Evolutionary conservation across 2,329 filamentous ascomycete genomes (phyloP).

Genomic region (Thelonectria blattea): DNA sequence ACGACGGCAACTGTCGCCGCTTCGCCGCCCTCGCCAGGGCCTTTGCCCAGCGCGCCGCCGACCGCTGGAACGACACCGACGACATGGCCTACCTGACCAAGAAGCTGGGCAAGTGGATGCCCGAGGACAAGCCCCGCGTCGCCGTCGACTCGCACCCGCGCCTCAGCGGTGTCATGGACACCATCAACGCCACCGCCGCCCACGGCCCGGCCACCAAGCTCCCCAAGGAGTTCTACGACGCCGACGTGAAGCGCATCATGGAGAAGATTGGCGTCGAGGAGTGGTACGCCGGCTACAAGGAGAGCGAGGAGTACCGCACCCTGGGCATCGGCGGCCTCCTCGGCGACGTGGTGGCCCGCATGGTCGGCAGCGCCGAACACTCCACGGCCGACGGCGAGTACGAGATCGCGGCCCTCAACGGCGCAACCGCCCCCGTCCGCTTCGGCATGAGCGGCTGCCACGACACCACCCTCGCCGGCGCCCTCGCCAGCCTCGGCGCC

Average conservation of each 20-base stretch:
- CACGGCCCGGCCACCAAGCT: slow-evolving; percentile 77
- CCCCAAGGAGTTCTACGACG: slow-evolving; percentile 87
- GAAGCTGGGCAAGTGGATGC: slow-evolving; percentile 85
- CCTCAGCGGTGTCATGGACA: slow-evolving; percentile 91
- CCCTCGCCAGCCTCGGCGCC: slow-evolving; percentile 79
- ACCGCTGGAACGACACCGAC: slow-evolving; percentile 75
- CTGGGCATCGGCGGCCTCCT: slow-evolving; percentile 86
- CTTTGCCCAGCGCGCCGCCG: slow-evolving; percentile 74
- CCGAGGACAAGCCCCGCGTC: slow-evolving; percentile 68
- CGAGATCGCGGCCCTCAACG: slow-evolving; percentile 48
- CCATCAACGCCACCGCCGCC: slow-evolving; percentile 84
- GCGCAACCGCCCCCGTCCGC: slow-evolving; percentile 60
- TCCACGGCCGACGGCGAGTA: slow-evolving; percentile 60
- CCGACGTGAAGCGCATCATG: slow-evolving; percentile 70
- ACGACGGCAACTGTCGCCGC: slow-evolving; percentile 75
- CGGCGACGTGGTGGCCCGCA: slow-evolving; percentile 80
- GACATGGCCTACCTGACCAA: slow-evolving; percentile 86
- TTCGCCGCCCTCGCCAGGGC: slow-evolving; percentile 72
- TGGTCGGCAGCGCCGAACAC: slow-evolving; percentile 69
- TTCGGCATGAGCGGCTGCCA: slow-evolving; percentile 87
- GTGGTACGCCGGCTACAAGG: slow-evolving; percentile 88
- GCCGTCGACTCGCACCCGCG: slow-evolving; percentile 85
- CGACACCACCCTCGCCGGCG: slow-evolving; percentile 87
- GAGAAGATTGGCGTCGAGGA: slow-evolving; percentile 83
- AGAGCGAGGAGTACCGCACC: slow-evolving; percentile 84